Evolutionary conservation across 2,329 filamentous ascomycete genomes (phyloP).

Genomic region (Chaetomium sp.): DNA sequence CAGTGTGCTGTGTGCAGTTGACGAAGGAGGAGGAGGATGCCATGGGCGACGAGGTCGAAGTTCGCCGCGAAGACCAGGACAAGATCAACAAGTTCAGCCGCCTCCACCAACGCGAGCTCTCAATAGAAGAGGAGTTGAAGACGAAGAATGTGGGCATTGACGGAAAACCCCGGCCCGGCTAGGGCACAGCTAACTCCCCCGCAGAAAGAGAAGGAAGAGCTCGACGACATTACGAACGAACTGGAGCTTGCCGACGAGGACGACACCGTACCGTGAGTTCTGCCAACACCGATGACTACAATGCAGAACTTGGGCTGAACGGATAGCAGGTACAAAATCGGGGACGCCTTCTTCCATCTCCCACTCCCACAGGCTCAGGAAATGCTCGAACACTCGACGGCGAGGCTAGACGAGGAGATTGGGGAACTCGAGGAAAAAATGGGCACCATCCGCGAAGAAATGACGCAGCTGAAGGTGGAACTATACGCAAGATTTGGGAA

Average conservation of each 20-base stretch:
- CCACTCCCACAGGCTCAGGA: constrained; percentile 83
- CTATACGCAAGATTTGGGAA: constrained; percentile 93
- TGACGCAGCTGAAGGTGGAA: constrained; percentile 86
- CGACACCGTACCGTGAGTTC: constrained; percentile 79
- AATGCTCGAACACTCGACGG: constrained; percentile 71
- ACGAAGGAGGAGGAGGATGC: constrained; percentile 89
- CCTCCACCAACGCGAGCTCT: constrained; percentile 81
- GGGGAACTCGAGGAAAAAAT: constrained; percentile 75
- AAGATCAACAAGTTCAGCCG: constrained; percentile 98
- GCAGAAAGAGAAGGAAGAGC: constrained; percentile 97
- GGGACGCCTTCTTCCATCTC: constrained; percentile 90
- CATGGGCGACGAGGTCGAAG: constrained; percentile 80
- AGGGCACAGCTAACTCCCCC: constrained; percentile 1
- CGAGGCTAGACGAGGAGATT: constrained; percentile 76
- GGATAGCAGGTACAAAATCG: constrained; percentile 83
- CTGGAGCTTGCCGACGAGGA: constrained; percentile 95
- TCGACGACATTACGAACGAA: constrained; percentile 89
- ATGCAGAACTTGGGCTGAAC: constrained; percentile 16
- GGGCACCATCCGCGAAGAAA: constrained; percentile 74
- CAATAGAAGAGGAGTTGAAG: constrained; percentile 78
- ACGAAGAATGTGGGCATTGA: constrained; percentile 64
- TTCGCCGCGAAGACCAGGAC: constrained; percentile 95
- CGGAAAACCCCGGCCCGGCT: background rate
- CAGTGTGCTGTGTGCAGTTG: constrained; percentile 60
- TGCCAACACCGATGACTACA: background rate